Evolutionary conservation across 495 filamentous ascomycete genomes (phyloP).

Genomic region (Hypoxylon lienhwacheense): DNA sequence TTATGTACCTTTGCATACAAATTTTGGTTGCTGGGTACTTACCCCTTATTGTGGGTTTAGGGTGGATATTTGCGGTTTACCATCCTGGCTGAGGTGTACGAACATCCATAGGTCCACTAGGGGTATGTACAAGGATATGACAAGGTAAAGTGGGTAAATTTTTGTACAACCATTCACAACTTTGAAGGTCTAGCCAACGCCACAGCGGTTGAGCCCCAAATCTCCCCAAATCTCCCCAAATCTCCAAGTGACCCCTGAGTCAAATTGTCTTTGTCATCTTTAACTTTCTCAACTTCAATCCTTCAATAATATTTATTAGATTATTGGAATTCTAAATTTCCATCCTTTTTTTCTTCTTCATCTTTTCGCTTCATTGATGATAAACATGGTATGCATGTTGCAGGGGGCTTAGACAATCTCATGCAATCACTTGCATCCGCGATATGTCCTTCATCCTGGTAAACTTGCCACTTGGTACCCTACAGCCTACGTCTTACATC

Average conservation of each 20-base stretch:
- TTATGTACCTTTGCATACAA: too few species aligned
- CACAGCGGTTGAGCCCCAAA: conserved; percentile 20
- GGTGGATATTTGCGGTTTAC: too few species aligned
- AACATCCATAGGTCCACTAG: too few species aligned
- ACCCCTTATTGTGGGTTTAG: too few species aligned
- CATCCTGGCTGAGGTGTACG: too few species aligned
- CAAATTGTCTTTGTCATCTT: too few species aligned
- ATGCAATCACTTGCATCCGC: conserved; percentile 16
- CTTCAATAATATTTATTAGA: not conserved
- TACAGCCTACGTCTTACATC: conserved; percentile 7
- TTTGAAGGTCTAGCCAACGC: conserved; percentile 14
- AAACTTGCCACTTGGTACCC: conserved; percentile 30
- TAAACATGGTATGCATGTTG: conserved; percentile 9
- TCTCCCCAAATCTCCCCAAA: not conserved
- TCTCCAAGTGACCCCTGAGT: too few species aligned
- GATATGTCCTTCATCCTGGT: conserved; percentile 15
- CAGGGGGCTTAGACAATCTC: conserved; percentile 8
- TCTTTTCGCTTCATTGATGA: conserved; percentile 8
- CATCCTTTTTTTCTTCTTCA: conserved; percentile 13
- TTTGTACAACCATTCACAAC: too few species aligned
- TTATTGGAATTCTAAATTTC: not conserved
- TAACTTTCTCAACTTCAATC: conserved; percentile 17
- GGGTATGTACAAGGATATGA: too few species aligned
- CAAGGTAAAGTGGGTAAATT: too few species aligned
- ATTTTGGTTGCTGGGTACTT: too few species aligned